Evolutionary conservation across 2,329 filamentous ascomycete genomes (phyloP).

Genomic region (Thermoascus crustaceus): DNA sequence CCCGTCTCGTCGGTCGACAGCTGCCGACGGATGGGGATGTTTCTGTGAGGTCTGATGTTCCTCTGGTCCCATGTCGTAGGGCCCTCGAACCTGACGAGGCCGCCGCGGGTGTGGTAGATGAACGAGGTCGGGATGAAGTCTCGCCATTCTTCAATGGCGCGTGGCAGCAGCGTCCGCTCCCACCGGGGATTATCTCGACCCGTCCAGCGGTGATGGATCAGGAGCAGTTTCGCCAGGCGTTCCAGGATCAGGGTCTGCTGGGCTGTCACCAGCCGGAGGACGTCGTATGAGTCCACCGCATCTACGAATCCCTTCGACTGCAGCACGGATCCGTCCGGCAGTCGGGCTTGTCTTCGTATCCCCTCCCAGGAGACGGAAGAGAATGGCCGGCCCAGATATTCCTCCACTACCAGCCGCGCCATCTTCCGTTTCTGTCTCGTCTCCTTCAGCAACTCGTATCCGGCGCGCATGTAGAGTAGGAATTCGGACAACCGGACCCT

Average conservation of each 20-base stretch:
- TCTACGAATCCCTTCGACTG: conserved; percentile 18
- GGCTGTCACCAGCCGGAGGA: conserved; percentile 20
- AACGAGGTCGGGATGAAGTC: conserved; percentile 37
- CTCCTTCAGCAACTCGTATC: conserved; percentile 22
- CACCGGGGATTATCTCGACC: conserved; percentile 17
- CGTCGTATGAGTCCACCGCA: conserved; percentile 25
- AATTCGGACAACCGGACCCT: conserved; percentile 14
- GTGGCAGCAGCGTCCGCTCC: conserved; percentile 32
- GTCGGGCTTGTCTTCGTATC: neutral
- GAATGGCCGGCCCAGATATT: conserved; percentile 13
- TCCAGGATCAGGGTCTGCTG: conserved; percentile 21
- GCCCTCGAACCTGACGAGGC: conserved; percentile 33
- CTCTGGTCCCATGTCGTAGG: conserved; percentile 12
- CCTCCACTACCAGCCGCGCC: conserved; percentile 18
- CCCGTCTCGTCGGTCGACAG: too few relatives aligned
- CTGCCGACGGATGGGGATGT: conserved; percentile 16
- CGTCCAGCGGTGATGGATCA: conserved; percentile 14
- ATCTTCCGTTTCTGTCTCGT: conserved; percentile 20
- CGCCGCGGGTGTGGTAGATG: conserved; percentile 30
- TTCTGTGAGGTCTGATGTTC: conserved; percentile 10
- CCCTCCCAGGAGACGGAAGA: conserved; percentile 2
- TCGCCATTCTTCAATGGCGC: conserved; percentile 41
- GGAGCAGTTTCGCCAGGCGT: conserved; percentile 15
- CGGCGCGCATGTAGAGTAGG: conserved; percentile 18
- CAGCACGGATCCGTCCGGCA: conserved; percentile 8